Evolutionary conservation across 345 rosid genomes (phyloP), one percentile per base, ranked within the genome.

Genomic region (Heritiera fomes): DNA sequence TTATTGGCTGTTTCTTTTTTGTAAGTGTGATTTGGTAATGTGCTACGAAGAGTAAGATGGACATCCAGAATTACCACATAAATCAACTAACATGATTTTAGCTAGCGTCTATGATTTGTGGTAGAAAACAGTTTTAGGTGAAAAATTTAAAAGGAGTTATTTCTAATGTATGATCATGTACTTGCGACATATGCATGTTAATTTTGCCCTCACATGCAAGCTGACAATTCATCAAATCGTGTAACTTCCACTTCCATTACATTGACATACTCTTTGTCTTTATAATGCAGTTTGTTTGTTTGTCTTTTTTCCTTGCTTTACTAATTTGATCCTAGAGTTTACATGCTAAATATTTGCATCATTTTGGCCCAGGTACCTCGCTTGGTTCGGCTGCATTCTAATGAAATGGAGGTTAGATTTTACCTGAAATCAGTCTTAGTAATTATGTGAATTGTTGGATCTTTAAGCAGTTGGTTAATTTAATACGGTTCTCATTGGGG

Each of bases 331-430:
- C 50, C 13, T 3, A 12, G 30, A 14, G 38, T 38, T 60, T 55
- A 12, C 43, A 43, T 45, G 41, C 75, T 84, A 62, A 73, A 66
- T 46, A 64, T 66, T 60, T 32, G 38, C 38, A 63, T 67, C 72
- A 41, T 81, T 82, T 71, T 84, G 79, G 40, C 79, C 62, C 83
- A 94, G 99, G 91, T 97, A 77, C 98, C 98, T 69, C 97, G 96
- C 66, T 85, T 97, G 81, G 99, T 94, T 78, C 89, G 97, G 84
- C 85, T 97, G 99, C 98, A 94, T 85, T 94, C 99, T 40, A 79
- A 91, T 90, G 99, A 97, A 80, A 97, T 97, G 99, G 97, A 94
- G 94, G 98, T 91, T 61, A 85, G 86, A 58, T 79, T 58, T 77
- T 76, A 32, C 61, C 14, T 77, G 32, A 34, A 46, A 52, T 65